Base-by-base conservation (phyloP, 148 eudicot species). In the Talinum fruticosum region DNA sequence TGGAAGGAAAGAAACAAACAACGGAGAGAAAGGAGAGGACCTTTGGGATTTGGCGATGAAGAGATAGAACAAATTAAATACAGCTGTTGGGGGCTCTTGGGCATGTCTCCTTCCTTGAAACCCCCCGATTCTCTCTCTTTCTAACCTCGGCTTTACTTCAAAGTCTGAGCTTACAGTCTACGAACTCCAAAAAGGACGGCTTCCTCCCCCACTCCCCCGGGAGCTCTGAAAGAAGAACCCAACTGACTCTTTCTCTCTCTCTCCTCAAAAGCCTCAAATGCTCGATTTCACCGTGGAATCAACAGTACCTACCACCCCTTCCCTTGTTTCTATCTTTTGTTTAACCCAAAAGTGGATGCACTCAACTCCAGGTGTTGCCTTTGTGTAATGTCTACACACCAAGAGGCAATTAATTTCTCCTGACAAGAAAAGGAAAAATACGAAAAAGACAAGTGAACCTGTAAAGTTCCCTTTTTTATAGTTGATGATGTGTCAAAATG, bases 21-120 rank as follows among this genome's bases (percentile, higher is more conserved):
- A n/a, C n/a, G n/a, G n/a, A n/a, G n/a, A n/a, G 36, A 34, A n/a
- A 34, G 15, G 47, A 36, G 4, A 69, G 37, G 14, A 69, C 72
- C 72, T 69, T 69, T 69, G 72, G 72, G 49, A 36, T 69, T 69
- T 69, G 72, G 29, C 12, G 72, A 69, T 35, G 29, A 69, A 4
- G 23, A 49, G 54, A 49, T 49, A 18, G 18, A 49, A 49, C 54
- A 49, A 49, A 49, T 49, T 12, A 16, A 49, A 18, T 49, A 13
- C 16, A 49, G 54, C 18, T 49, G 18, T 49, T 49, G 54, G 54
- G 54, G 18, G 12, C 19, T 49, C n/a, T 49, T 49, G 54, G 54
- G 54, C 54, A 49, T 49, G 54, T 49, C 54, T 49, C 54, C 54
- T 49, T 49, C 54, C 19, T 49, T 49, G 54, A 2, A 49, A 49